Conservation (phyloP, 108 stramenopile species). For the Nitzschia inconspicua region DNA sequence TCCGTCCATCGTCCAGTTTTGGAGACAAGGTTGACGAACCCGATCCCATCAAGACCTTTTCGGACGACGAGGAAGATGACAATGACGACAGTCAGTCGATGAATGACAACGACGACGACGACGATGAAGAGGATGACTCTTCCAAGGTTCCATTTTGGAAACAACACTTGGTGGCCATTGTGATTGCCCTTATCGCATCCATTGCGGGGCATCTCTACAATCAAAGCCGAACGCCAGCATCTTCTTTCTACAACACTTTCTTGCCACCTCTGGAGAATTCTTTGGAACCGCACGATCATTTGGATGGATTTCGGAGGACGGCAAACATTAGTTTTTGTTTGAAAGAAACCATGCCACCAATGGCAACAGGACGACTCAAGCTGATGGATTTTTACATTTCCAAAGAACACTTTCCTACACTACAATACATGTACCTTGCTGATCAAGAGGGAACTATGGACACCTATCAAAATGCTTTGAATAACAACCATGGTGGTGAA, state of each 20-base stretch:
- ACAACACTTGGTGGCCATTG: constrained; percentile 57
- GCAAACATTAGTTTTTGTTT: constrained; percentile 46
- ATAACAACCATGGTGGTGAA: not conserved
- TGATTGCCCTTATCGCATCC: constrained; percentile 58
- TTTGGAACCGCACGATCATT: constrained; percentile 11
- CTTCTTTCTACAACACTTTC: not conserved
- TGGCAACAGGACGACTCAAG: constrained; percentile 4
- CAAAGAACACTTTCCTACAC: constrained; percentile 17
- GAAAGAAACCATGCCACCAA: not conserved
- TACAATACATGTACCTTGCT: constrained; percentile 32
- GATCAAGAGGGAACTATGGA: constrained; percentile 35
- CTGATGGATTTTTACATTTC: constrained; percentile 50
- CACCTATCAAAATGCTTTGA: constrained; percentile 35
- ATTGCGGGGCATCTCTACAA: constrained; percentile 31
- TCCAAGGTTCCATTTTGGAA: constrained; percentile 25
- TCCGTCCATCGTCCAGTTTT: no score
- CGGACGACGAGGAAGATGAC: constrained; percentile 19
- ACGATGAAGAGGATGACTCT: constrained; percentile 7
- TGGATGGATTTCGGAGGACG: constrained; percentile 31
- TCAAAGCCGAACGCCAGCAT: not conserved
- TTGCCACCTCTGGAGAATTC: constrained; percentile 3
- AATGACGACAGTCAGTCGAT: constrained; percentile 27
- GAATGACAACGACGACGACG: constrained; percentile 12
- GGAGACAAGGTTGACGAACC: not conserved
- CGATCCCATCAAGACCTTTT: not conserved